Percentiles rank a stretch among this genome's conserved stretches.
These are phyloP conservation scores for Amanita thiersii DNA, from an alignment of 768 basidiomycete genomes.

Conservation along the genomic window DNA sequence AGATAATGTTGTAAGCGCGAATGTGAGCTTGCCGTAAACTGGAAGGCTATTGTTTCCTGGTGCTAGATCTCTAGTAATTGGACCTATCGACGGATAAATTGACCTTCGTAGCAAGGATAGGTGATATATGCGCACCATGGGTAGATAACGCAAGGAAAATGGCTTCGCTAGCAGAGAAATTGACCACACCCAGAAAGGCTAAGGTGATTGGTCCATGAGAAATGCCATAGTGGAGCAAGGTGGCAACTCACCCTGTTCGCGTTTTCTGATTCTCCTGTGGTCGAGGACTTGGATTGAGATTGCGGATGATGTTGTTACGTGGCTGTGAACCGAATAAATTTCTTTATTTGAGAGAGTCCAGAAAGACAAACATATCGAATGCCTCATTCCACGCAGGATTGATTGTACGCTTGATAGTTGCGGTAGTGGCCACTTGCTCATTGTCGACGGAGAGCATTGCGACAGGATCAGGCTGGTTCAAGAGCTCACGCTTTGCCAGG, in stretches of 20 bases:
- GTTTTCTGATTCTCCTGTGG: conserved; percentile 79
- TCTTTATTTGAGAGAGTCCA: conserved; percentile 10
- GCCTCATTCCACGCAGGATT: conserved; percentile 79
- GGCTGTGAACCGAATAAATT: conserved; percentile 29
- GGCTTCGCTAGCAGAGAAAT: conserved; percentile 46
- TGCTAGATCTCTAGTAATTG: conserved; percentile 68
- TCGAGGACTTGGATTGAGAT: conserved; percentile 87
- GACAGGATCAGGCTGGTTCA: conserved; percentile 82
- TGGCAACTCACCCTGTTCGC: conserved; percentile 61
- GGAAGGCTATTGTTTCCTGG: conserved; percentile 68
- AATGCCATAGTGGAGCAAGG: conserved; percentile 19
- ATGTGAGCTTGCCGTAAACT: conserved; percentile 78
- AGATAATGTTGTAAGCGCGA: conserved; percentile 41
- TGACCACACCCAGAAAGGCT: conserved; percentile 56
- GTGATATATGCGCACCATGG: conserved; percentile 28
- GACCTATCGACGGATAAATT: conserved; percentile 28
- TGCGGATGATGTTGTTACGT: conserved; percentile 64
- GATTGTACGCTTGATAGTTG: conserved; percentile 58
- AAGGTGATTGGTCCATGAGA: conserved; percentile 3
- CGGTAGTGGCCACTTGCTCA: conserved; percentile 74
- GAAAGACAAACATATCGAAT: conserved; percentile 67
- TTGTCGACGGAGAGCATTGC: conserved; percentile 83
- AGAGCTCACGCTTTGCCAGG: conserved; percentile 69
- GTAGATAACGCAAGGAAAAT: conserved; percentile 38
- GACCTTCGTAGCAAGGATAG: conserved; percentile 11